phyloP scores from a whole-genome alignment of 805 yeast species.

The Ogataea paraovalis region DNA sequence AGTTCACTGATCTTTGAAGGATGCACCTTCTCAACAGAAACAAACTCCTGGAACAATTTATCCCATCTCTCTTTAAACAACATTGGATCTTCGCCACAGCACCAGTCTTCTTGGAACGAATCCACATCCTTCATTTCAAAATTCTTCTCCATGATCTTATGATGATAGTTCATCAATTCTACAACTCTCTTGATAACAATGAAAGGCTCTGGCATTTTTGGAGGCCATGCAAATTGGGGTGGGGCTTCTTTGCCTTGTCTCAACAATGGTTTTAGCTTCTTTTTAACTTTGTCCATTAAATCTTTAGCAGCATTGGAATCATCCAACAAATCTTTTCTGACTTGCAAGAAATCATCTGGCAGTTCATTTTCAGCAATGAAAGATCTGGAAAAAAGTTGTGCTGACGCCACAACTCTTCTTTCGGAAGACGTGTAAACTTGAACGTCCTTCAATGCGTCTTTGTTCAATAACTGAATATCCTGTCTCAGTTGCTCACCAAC shows the following conservation, averaged over 20 bases:
- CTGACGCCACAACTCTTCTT: slow-evolving; percentile 90
- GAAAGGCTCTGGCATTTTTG: slow-evolving; percentile 96
- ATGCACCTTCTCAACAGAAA: slow-evolving; percentile 90
- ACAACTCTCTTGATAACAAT: slow-evolving; percentile 91
- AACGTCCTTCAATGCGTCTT: slow-evolving; percentile 79
- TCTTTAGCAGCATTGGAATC: slow-evolving; percentile 98
- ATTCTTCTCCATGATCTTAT: slow-evolving; percentile 76
- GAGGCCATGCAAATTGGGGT: slow-evolving; percentile 97
- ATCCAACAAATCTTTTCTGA: slow-evolving; percentile 86
- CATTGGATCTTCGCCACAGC: slow-evolving; percentile 92
- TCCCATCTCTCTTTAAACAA: slow-evolving; percentile 96
- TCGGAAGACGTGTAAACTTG: slow-evolving; percentile 89
- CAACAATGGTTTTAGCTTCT: slow-evolving; percentile 87
- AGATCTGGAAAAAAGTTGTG: slow-evolving; percentile 77
- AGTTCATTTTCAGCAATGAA: slow-evolving; percentile 66
- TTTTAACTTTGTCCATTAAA: slow-evolving; percentile 95
- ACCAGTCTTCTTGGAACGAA: slow-evolving; percentile 78
- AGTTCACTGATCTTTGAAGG: slow-evolving; percentile 95
- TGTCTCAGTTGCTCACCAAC: slow-evolving; percentile 95
- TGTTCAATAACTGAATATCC: slow-evolving; percentile 80
- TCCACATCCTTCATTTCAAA: slow-evolving; percentile 63
- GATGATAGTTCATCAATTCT: slow-evolving; percentile 91
- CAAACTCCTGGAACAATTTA: slow-evolving; percentile 87
- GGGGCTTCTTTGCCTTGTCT: slow-evolving; percentile 98
- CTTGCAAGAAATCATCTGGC: slow-evolving; percentile 74